Conservation (phyloP, 2,329 filamentous ascomycete species). For the Diplodia scrobiculata region DNA sequence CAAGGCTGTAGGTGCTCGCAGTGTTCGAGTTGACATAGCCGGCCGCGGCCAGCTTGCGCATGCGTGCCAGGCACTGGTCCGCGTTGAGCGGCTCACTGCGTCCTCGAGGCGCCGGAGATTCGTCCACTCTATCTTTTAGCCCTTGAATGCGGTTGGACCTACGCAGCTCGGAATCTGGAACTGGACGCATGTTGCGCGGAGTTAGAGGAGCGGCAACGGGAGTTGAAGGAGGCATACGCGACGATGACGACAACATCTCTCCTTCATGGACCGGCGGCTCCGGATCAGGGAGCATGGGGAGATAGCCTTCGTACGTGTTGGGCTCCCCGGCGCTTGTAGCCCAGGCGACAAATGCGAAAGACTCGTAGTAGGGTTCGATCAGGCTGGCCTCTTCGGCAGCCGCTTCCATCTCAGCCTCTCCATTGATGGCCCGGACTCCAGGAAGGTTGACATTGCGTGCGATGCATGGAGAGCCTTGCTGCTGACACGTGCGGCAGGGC, state of each 20-base stretch:
- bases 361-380: neutral
- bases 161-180: neutral
- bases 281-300: neutral
- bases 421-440: neutral
- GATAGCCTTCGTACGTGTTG: neutral
- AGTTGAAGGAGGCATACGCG: neutral
- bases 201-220: neutral
- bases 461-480: neutral
- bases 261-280: neutral
- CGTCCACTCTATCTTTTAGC: neutral
- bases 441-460: neutral
- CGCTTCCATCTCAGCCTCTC: neutral
- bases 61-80: neutral
- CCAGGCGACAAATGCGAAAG: neutral
- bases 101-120: neutral
- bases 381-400: neutral
- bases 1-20: neutral
- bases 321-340: neutral
- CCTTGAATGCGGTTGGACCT: constrained; percentile 1
- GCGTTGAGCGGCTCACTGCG: neutral
- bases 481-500: neutral
- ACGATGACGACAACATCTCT: neutral
- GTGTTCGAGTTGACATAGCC: neutral
- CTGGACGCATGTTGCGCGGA: no score
- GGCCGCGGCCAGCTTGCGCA: neutral